Conservation (phyloP, 768 basidiomycete species). For the Kwoniella sp. region DNA sequence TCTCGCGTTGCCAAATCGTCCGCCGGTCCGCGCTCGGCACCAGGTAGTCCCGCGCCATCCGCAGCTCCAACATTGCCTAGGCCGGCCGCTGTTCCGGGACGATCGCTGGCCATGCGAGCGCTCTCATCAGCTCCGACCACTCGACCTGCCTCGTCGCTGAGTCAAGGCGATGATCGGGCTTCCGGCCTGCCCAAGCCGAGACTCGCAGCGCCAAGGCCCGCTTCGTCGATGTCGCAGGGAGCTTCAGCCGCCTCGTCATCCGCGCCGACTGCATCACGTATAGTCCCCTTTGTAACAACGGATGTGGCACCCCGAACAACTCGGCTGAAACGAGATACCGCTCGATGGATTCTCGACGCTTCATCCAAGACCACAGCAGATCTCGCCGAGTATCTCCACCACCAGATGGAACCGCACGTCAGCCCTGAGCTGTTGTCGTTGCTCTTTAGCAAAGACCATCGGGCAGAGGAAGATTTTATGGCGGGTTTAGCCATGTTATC, state of each 20-base stretch:
- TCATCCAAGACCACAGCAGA: conserved; percentile 77
- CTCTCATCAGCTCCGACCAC: conserved; percentile 36
- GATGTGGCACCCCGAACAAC: conserved; percentile 68
- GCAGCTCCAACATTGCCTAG: conserved; percentile 38
- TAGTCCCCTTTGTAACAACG: conserved; percentile 61
- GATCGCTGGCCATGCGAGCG: conserved; percentile 50
- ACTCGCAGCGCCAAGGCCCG: conserved; percentile 58
- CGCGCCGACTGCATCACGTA: conserved; percentile 9
- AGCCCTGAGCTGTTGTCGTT: conserved; percentile 73
- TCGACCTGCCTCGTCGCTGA: conserved; percentile 56
- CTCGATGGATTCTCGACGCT: conserved; percentile 82
- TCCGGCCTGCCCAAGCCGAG: conserved; percentile 35
- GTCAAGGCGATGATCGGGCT: conserved; percentile 41
- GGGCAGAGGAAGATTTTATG: conserved; percentile 88
- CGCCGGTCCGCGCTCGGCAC: conserved; percentile 27
- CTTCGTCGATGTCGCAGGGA: conserved; percentile 60
- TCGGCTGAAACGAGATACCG: conserved; percentile 70
- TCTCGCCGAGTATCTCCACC: conserved; percentile 78
- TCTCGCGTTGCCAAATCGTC: conserved; percentile 22
- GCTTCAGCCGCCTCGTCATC: conserved; percentile 53
- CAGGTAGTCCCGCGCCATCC: conserved; percentile 43
- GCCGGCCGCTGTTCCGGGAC: conserved; percentile 29
- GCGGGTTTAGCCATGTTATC: conserved; percentile 72
- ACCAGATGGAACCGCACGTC: conserved; percentile 85
- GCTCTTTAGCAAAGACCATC: conserved; percentile 94